A percentile compares a stretch with the other conserved stretches of the same genome.
phyloP scores from a whole-genome alignment of 352 stramenopile genomes.

The Chrysophaeum taylorii region DNA sequence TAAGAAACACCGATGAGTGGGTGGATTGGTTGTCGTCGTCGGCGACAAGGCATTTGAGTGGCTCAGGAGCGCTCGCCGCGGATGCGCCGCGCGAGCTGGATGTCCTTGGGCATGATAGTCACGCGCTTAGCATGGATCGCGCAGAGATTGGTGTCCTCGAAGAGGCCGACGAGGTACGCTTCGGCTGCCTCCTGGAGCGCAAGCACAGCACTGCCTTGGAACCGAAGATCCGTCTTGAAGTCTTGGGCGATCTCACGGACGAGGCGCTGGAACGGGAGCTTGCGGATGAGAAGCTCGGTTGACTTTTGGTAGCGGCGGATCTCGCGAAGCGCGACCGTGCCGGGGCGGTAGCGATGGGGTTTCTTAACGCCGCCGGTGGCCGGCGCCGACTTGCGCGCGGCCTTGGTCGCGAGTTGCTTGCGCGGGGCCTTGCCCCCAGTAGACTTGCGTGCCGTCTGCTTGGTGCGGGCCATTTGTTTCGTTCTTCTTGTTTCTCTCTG shows the following conservation, averaged over 20 bases:
- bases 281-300: conserved; percentile 78
- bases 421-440: conserved; percentile 38
- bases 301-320: conserved; percentile 83
- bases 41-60: too few species aligned
- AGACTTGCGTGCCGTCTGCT: conserved; percentile 27
- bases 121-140: conserved; percentile 81
- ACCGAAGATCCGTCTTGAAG: conserved; percentile 88
- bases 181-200: conserved; percentile 70
- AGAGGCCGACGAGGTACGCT: conserved; percentile 76
- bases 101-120: conserved; percentile 66
- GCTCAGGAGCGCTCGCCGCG: conserved; percentile 37
- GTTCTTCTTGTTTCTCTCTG: too few species aligned
- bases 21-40: too few species aligned
- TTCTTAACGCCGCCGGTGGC: conserved; percentile 59
- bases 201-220: conserved; percentile 82
- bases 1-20: too few species aligned
- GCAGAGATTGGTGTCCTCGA: conserved; percentile 81
- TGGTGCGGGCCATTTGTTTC: conserved; percentile 41
- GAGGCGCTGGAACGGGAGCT: conserved; percentile 59
- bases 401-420: conserved; percentile 52
- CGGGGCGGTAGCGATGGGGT: conserved; percentile 60
- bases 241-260: conserved; percentile 67
- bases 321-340: conserved; percentile 72
- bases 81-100: conserved; percentile 63
- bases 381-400: conserved; percentile 51